These are phyloP conservation scores for Prinsepia uniflora DNA, from an alignment of 306 rosid species.

Conservation along the genomic window DNA sequence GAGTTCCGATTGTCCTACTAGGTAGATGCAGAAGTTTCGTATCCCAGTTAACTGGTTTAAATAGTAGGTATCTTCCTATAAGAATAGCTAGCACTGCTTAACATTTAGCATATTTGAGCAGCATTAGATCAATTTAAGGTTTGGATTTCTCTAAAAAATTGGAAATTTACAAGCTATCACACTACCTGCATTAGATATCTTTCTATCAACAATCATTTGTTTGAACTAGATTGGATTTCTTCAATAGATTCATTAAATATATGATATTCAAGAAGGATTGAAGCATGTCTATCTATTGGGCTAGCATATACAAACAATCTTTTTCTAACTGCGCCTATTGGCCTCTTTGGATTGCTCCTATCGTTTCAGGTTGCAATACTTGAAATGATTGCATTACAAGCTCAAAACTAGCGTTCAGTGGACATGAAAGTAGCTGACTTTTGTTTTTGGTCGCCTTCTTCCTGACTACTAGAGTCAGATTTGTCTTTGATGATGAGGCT, in stretches of 20 bases:
- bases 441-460: constrained; percentile 11
- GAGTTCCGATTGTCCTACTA: constrained; percentile 80
- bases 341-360: constrained; percentile 86
- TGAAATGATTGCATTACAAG: background rate
- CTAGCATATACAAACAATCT: constrained; percentile 71
- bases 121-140: background rate
- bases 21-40: constrained; percentile 45
- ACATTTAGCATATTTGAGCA: background rate
- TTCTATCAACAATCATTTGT: background rate
- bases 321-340: constrained; percentile 67
- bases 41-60: background rate
- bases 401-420: background rate
- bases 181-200: background rate
- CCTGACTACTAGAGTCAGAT: too few species aligned
- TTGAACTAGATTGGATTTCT: constrained; percentile 3
- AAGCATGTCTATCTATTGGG: constrained; percentile 77
- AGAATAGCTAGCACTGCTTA: background rate
- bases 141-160: background rate
- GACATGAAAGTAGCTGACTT: constrained; percentile 11
- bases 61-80: background rate
- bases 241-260: background rate
- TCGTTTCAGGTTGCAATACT: constrained; percentile 65
- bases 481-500: too few species aligned
- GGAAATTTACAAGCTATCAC: background rate
- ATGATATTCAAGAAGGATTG: constrained; percentile 19